Conservation (phyloP, 1,139 yeast species). For the Yamadazyma mexicana region DNA sequence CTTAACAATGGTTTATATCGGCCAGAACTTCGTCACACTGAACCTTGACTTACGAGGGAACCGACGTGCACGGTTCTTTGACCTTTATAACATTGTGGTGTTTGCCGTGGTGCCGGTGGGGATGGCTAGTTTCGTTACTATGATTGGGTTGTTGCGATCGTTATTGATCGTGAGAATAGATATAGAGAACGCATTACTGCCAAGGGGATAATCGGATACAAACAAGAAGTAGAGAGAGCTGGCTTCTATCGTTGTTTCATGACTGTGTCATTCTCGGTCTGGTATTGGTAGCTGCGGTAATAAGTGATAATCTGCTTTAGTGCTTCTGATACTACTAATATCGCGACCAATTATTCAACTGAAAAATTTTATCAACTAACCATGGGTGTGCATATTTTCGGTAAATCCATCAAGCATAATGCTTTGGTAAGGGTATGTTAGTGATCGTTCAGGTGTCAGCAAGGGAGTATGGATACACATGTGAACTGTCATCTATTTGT, state of each 20-base stretch:
- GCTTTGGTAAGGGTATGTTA: conserved; percentile 42
- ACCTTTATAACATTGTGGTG: conserved; percentile 81
- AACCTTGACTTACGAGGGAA: conserved; percentile 61
- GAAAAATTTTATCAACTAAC: conserved; percentile 5
- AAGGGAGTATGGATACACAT: no score
- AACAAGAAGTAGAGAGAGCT: no score
- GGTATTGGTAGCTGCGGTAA: no score
- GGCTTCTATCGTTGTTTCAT: no score
- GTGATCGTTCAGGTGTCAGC: conserved; percentile 1
- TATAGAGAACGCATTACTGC: conserved; percentile 36
- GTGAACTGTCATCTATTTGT: no score
- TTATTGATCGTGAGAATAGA: conserved; percentile 74
- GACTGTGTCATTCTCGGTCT: no score
- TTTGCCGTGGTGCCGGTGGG: conserved; percentile 98
- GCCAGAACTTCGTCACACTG: conserved; percentile 87
- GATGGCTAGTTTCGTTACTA: conserved; percentile 86
- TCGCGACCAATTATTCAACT: conserved; percentile 1
- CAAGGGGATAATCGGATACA: not conserved
- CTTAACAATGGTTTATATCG: conserved; percentile 77
- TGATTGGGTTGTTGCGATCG: conserved; percentile 78
- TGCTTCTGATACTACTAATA: no score
- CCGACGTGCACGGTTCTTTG: conserved; percentile 61
- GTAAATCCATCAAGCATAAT: conserved; percentile 64
- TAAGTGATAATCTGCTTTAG: no score
- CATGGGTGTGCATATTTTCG: conserved; percentile 78